These are phyloP conservation scores for Blastobotrys persicus DNA, from an alignment of 1,139 yeast species.

Conservation along the genomic window DNA sequence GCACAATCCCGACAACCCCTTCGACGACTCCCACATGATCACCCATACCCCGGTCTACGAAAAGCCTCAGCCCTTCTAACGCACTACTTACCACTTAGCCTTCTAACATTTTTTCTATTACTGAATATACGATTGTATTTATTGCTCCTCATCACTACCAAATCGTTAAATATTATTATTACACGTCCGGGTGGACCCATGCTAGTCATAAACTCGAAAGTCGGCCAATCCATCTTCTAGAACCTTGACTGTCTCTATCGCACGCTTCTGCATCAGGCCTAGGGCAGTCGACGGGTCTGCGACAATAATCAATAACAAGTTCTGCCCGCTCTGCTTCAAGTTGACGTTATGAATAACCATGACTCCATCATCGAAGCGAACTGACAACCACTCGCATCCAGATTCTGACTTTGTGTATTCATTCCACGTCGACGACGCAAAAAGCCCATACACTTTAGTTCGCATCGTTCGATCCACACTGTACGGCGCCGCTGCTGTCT, in stretches of 20 bases:
- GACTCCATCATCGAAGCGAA: slow-evolving; percentile 29
- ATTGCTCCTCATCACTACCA: background rate
- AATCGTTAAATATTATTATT: slow-evolving; percentile 9
- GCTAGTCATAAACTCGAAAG: slow-evolving; percentile 24
- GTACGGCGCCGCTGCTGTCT: slow-evolving; percentile 23
- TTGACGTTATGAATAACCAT: slow-evolving; percentile 28
- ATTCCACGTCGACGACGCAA: slow-evolving; percentile 33
- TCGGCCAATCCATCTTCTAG: slow-evolving; percentile 29
- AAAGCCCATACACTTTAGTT: slow-evolving; percentile 32
- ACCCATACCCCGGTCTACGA: slow-evolving; percentile 16
- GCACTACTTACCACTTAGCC: no score
- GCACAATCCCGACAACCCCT: slow-evolving; percentile 52
- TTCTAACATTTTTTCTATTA: slow-evolving; percentile 1
- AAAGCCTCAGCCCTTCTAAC: slow-evolving; percentile 10
- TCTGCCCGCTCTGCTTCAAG: slow-evolving; percentile 21
- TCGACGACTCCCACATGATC: slow-evolving; percentile 57
- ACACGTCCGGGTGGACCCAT: background rate
- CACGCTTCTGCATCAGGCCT: slow-evolving; percentile 28
- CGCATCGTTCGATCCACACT: slow-evolving; percentile 30
- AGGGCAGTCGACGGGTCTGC: slow-evolving; percentile 32
- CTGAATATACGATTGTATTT: background rate
- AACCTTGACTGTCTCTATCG: slow-evolving; percentile 28
- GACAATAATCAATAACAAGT: slow-evolving; percentile 28
- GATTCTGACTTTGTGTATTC: slow-evolving; percentile 24
- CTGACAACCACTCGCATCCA: slow-evolving; percentile 26